Percentiles rank a stretch among this genome's conserved stretches.
phyloP scores from a whole-genome alignment of 495 filamentous ascomycete species.

The Coniosporium apollinis region DNA sequence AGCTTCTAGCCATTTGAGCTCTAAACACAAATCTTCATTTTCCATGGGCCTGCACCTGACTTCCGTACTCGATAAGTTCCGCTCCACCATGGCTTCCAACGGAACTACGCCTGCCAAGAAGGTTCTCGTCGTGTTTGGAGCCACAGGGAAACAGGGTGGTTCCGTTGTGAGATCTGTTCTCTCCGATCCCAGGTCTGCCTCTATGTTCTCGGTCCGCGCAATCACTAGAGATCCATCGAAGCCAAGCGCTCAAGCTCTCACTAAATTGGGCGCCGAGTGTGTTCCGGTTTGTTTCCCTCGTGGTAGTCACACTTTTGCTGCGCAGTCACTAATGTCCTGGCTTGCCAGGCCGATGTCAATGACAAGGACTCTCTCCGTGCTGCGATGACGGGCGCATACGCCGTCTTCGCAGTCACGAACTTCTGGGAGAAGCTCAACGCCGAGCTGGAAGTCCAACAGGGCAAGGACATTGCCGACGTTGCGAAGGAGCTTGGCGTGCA shows the following conservation, averaged over 20 bases:
- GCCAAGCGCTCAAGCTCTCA: slow-evolving; percentile 26
- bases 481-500: slow-evolving; percentile 30
- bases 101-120: slow-evolving; percentile 14
- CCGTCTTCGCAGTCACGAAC: slow-evolving; percentile 43
- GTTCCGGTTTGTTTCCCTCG: slow-evolving; percentile 9
- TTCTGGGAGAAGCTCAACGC: slow-evolving; percentile 28
- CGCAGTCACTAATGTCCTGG: background rate
- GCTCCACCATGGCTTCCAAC: no score
- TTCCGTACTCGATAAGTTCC: no score
- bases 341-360: slow-evolving; percentile 29
- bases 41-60: no score
- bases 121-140: slow-evolving; percentile 41
- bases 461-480: slow-evolving; percentile 38
- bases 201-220: slow-evolving; percentile 35
- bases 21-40: no score
- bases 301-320: no score
- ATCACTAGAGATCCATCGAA: slow-evolving; percentile 37
- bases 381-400: slow-evolving; percentile 36
- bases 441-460: slow-evolving; percentile 36
- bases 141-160: slow-evolving; percentile 45
- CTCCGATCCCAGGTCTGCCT: slow-evolving; percentile 28
- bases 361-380: slow-evolving; percentile 29
- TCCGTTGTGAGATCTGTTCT: slow-evolving; percentile 38
- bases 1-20: no score
- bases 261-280: slow-evolving; percentile 27